Evolutionary conservation across 2,329 filamentous ascomycete species (phyloP).

Genomic region (Cladorrhinum sp.): DNA sequence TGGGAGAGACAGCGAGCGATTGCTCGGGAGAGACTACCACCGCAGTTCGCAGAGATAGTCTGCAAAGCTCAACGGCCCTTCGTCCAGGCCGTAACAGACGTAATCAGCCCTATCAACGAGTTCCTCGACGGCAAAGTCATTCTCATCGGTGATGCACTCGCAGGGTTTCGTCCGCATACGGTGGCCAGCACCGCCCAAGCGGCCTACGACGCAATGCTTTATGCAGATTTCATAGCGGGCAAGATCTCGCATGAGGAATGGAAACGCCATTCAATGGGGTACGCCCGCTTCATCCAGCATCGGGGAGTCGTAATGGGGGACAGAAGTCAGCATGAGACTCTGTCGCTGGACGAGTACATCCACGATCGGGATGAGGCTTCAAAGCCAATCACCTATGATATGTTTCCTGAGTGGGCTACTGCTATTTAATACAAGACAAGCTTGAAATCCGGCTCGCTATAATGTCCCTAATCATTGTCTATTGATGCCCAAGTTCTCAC

Average conservation of each 20-base stretch:
- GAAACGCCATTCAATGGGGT: conserved; percentile 36
- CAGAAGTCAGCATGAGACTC: conserved; percentile 33
- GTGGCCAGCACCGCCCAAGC: conserved; percentile 43
- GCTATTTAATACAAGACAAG: conserved; percentile 50
- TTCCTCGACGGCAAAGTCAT: conserved; percentile 39
- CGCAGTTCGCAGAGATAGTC: conserved; percentile 42
- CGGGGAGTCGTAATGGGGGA: conserved; percentile 37
- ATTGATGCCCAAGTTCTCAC: too few species aligned
- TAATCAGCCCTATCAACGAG: conserved; percentile 34
- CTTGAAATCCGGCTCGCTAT: conserved; percentile 58
- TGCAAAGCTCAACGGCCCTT: conserved; percentile 39
- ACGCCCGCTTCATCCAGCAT: conserved; percentile 34
- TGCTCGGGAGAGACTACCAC: conserved; percentile 35
- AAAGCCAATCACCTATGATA: conserved; percentile 31
- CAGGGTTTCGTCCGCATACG: conserved; percentile 44
- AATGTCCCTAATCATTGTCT: too few species aligned
- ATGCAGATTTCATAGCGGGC: conserved; percentile 34
- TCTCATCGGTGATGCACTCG: conserved; percentile 43
- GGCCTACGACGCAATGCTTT: conserved; percentile 34
- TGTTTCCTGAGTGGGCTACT: conserved; percentile 35
- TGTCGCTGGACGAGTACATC: conserved; percentile 34
- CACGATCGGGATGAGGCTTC: conserved; percentile 36
- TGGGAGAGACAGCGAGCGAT: conserved; percentile 36
- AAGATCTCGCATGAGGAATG: conserved; percentile 33
- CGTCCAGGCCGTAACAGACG: conserved; percentile 41